Base-by-base conservation (phyloP, 176 grass and related monocot genomes). In the Elaeis guineensis region DNA sequence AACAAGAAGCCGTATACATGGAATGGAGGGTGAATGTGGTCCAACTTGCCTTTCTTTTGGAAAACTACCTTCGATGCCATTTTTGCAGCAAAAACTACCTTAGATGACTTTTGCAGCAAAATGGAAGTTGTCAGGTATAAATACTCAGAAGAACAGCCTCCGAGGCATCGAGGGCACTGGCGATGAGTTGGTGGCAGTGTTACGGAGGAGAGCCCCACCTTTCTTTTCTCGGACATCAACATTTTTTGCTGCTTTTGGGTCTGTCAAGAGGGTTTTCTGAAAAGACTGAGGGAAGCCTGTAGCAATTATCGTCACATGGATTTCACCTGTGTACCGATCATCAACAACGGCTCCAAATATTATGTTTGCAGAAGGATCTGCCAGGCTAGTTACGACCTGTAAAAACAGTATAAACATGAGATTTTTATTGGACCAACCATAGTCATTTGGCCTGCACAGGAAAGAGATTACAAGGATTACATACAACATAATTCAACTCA, bases 211-310 rank as follows among this genome's bases (percentile, higher is more conserved):
- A 19, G 63, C 63, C 49, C 62, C 69, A 49, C 51, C 62, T 57
- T 79, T 82, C 29, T n/a, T 24, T 57, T 91, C 87, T 76, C 80
- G 80, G 7, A 44, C 75, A 55, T 98, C 87, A 11, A 62, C 65
- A 49, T 77, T 52, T 29, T 76, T 72, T 6, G 76, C 79, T 53
- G 75, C 84, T 70, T 79, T 91, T 0, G 93, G 93, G 24, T 97
- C 84, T 0, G 83, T 29, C 63, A 97, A 55, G 25, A 89, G 65
- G n/a, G 84, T 82, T 29, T 90, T 79, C 74, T 97, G 93, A 53
- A 97, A 97, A 49, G 93, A 89, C n/a, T 97, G 84, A 0, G 87
- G 83, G 28, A 89, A 97, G 17, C 93, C 93, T n/a, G 93, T 89
- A 0, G 93, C 93, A 17, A 97, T 97, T 56, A 97, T 91, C 3